Evolutionary conservation across 176 grass and related monocot genomes (phyloP).

Genomic region (Poa pratensis): DNA sequence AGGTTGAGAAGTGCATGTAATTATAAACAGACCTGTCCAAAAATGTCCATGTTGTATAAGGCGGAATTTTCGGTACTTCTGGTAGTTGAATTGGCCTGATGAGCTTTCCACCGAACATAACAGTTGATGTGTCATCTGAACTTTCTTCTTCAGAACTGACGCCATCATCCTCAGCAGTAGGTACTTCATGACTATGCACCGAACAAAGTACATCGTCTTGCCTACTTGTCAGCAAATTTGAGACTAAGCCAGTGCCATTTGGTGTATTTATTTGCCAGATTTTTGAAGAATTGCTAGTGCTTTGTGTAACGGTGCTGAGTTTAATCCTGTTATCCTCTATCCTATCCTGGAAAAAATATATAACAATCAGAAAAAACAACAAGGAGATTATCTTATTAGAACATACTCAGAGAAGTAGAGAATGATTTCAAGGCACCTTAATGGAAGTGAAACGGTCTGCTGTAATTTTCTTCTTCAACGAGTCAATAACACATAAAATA

Average conservation of each 20-base stretch:
- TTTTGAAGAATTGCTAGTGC: conserved; percentile 75
- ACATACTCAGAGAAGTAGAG: not conserved
- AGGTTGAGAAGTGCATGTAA: conserved; percentile 27
- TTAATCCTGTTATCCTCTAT: conserved; percentile 82
- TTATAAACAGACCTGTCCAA: conserved; percentile 76
- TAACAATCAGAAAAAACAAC: not conserved
- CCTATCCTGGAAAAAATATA: conserved; percentile 67
- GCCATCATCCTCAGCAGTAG: conserved; percentile 62
- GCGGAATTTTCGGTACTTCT: conserved; percentile 73
- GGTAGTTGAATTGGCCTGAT: conserved; percentile 73
- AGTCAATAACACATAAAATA: conserved; percentile 71
- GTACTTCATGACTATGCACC: conserved; percentile 61
- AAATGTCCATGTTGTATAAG: conserved; percentile 98
- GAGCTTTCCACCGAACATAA: conserved; percentile 68
- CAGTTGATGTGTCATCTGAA: conserved; percentile 63
- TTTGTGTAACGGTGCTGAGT: conserved; percentile 69
- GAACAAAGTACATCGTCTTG: conserved; percentile 73
- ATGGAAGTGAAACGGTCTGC: conserved; percentile 83
- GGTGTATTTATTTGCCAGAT: conserved; percentile 61
- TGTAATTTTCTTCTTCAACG: conserved; percentile 83
- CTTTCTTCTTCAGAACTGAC: conserved; percentile 78
- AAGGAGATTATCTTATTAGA: not conserved
- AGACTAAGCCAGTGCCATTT: conserved; percentile 58
- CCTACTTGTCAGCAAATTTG: conserved; percentile 81
- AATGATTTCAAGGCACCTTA: conserved; percentile 62